Conservation (phyloP, 148 eudicot species). For the Suaeda aralocaspica region DNA sequence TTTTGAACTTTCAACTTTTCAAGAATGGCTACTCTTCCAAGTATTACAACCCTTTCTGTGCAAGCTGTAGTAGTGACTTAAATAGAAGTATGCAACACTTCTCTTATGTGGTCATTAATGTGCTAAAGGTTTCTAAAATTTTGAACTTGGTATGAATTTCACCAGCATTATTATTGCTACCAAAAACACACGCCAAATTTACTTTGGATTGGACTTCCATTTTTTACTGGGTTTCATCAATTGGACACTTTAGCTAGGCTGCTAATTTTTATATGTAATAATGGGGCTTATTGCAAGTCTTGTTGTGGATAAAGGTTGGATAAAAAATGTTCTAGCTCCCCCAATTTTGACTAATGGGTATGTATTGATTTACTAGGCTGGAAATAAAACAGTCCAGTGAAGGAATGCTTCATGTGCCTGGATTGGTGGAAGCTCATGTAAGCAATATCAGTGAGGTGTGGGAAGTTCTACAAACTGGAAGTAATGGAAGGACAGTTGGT, state of each 20-base stretch:
- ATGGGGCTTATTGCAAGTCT: background rate
- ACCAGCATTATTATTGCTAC: no score
- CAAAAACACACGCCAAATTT: no score
- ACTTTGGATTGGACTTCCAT: background rate
- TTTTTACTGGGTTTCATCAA: background rate
- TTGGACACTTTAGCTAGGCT: background rate
- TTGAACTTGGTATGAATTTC: no score
- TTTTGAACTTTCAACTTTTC: background rate
- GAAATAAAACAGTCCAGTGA: conserved; percentile 80
- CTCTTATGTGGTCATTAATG: background rate
- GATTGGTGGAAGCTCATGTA: conserved; percentile 85
- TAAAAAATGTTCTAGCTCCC: background rate
- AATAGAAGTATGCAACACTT: background rate
- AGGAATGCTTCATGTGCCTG: conserved; percentile 86
- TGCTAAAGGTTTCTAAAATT: background rate
- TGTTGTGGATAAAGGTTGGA: background rate
- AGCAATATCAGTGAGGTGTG: conserved; percentile 75
- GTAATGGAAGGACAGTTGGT: conserved; percentile 87
- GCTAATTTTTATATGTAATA: background rate
- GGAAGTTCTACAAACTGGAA: conserved; percentile 82
- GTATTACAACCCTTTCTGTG: background rate
- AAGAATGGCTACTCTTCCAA: background rate
- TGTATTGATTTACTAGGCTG: conserved; percentile 46
- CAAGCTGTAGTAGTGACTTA: background rate
- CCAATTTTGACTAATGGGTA: conserved; percentile 2